These are phyloP conservation scores for Phytopythium vexans DNA, from an alignment of 352 stramenopile genomes.

Conservation along the genomic window DNA sequence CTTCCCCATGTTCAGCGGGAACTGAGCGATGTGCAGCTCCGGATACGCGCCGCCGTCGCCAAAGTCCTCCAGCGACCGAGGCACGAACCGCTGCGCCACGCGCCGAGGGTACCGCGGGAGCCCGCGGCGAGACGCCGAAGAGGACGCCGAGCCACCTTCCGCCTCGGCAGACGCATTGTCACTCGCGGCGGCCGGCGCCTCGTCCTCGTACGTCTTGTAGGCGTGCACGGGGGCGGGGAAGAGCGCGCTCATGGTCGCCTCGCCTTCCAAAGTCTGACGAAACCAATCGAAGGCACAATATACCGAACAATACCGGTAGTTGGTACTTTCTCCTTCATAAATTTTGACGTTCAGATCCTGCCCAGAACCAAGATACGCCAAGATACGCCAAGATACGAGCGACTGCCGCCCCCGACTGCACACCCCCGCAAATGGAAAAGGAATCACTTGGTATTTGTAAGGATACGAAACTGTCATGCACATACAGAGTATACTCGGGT, in stretches of 20 bases:
- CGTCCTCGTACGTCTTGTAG: constrained; percentile 67
- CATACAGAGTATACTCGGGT: no score
- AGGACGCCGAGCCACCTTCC: constrained; percentile 9
- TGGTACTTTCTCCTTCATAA: no score
- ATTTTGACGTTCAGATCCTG: no score
- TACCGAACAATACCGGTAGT: no score
- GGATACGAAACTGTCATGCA: no score
- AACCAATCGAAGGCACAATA: no score
- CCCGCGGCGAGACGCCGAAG: not conserved
- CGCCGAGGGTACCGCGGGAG: constrained; percentile 61
- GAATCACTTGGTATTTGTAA: no score
- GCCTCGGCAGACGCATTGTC: not conserved
- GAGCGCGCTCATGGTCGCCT: constrained; percentile 58
- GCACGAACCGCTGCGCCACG: constrained; percentile 54
- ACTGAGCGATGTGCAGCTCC: constrained; percentile 98
- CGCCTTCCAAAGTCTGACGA: no score
- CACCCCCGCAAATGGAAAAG: no score
- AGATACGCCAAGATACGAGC: no score
- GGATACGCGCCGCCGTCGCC: constrained; percentile 97
- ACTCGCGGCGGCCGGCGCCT: constrained; percentile 7
- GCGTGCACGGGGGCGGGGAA: constrained; percentile 70
- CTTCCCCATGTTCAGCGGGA: constrained; percentile 94
- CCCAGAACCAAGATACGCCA: no score
- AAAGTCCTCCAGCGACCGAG: constrained; percentile 87
- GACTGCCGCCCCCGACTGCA: no score